Base-by-base conservation (phyloP, 352 stramenopile species). In the Phytopythium oedochilum region DNA sequence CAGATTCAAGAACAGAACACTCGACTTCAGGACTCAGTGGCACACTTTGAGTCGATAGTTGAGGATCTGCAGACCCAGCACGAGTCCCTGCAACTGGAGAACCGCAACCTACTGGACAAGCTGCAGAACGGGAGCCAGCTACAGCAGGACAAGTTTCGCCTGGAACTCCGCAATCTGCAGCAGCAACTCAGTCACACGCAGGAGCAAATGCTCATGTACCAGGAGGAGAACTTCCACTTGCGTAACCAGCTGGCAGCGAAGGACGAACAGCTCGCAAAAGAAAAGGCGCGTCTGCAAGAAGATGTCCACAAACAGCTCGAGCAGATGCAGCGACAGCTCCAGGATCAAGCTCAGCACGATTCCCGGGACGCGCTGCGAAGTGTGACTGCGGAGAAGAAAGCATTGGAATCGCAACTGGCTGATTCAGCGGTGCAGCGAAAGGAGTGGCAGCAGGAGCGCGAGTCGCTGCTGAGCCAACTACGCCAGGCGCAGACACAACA, bases 91-190 rank as follows among this genome's bases (percentile, higher is more conserved):
- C 77, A 90, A 46, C 56, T 78, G 39, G 79, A 90, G 55, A 90
- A 90, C 51, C 71, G 75, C 39, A 79, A 73, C 22, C 28, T 90
- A 35, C 55, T 90, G 12, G 78, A 90, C 57, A 88, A 88, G 57
- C 35, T 85, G 11, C 78, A 87, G 46, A 88, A 75, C 52, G 73
- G 73, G 2, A 86, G 77, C 34, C 68, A 86, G 40, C 58, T 87
- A 32, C 78, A 90, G 55, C 77, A 88, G 46, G 80, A 90, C 40
- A 86, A 87, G 38, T 87, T 86, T 44, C 73, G 77, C 12, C 62
- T 86, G 28, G 80, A 90, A 53, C 29, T 90, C 22, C 71, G 75
- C 6, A 71, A 61, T 29, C 64, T 86, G 52, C 73, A 90, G 61
- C 72, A 85, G 57, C 73, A 87, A 32, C 63, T 90, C 5, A 76